Evolutionary conservation across 2,329 filamentous ascomycete genomes (phyloP).

Genomic region (Pseudocercospora crystallina): DNA sequence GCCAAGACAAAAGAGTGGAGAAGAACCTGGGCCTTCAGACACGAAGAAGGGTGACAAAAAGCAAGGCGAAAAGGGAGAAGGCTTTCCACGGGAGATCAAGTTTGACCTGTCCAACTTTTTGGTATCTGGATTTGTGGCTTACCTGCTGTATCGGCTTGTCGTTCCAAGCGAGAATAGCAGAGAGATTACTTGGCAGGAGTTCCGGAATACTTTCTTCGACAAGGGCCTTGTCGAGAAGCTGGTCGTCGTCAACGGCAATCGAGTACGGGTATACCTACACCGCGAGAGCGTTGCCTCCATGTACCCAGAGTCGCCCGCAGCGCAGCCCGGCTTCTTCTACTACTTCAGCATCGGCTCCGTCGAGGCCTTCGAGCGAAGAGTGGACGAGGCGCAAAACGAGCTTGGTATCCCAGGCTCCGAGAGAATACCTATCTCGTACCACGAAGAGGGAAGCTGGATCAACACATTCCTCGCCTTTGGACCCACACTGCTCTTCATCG

Average conservation of each 20-base stretch:
- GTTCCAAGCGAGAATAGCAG: constrained; percentile 64
- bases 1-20: constrained; percentile 46
- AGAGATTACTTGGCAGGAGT: constrained; percentile 98
- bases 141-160: constrained; percentile 63
- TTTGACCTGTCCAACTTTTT: constrained; percentile 58
- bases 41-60: constrained; percentile 34
- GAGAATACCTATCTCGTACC: constrained; percentile 88
- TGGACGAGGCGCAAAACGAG: constrained; percentile 86
- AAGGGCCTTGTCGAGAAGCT: constrained; percentile 95
- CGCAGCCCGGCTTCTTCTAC: constrained; percentile 72
- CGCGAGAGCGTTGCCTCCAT: constrained; percentile 69
- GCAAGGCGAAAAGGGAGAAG: constrained; percentile 34
- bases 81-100: constrained; percentile 48
- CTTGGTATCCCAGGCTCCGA: constrained; percentile 83
- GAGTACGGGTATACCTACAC: constrained; percentile 78
- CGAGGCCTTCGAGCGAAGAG: constrained; percentile 83
- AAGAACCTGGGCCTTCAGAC: constrained; percentile 44
- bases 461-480: constrained; percentile 76
- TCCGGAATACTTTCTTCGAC: constrained; percentile 88
- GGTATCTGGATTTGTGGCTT: constrained; percentile 60
- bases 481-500: constrained; percentile 83
- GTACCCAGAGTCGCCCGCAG: constrained; percentile 73
- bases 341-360: constrained; percentile 95
- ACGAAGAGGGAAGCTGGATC: constrained; percentile 70
- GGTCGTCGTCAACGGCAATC: constrained; percentile 72